Evolutionary conservation across 768 basidiomycete species (phyloP).

Genomic region (Rickenella mellea): DNA sequence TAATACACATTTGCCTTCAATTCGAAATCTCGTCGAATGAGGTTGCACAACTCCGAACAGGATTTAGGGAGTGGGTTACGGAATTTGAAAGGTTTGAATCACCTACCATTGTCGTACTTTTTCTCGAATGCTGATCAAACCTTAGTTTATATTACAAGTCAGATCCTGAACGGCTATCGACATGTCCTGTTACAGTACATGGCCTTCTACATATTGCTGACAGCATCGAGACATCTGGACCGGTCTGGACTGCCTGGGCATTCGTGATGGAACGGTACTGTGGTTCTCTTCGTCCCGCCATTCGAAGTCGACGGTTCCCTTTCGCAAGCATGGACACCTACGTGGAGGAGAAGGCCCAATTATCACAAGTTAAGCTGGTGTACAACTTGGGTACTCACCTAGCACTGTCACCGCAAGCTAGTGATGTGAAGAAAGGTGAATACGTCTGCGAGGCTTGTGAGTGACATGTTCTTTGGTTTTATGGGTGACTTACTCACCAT

Average conservation of each 20-base stretch:
- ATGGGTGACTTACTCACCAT: background rate
- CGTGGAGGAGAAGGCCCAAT: conserved; percentile 5
- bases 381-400: too few relatives aligned
- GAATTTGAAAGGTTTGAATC: conserved; percentile 27
- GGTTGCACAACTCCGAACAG: conserved; percentile 16
- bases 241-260: conserved; percentile 11
- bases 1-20: conserved; percentile 27
- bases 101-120: background rate
- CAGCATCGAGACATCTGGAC: conserved; percentile 14
- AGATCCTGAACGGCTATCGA: conserved; percentile 7
- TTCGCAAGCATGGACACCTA: conserved; percentile 10
- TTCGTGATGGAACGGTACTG: conserved; percentile 10
- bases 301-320: conserved; percentile 12
- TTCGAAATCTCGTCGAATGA: conserved; percentile 22
- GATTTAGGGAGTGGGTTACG: conserved; percentile 27
- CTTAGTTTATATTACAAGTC: background rate
- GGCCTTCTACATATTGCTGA: conserved; percentile 20
- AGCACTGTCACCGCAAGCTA: too few relatives aligned
- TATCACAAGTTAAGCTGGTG: conserved; percentile 9
- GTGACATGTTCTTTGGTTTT: background rate
- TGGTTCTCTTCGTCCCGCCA: conserved; percentile 11
- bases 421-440: too few relatives aligned
- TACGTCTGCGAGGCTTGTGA: too few relatives aligned
- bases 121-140: background rate
- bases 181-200: conserved; percentile 2